Evolutionary conservation across 148 eudicot species (phyloP).

Genomic region (Persicaria maculosa): DNA sequence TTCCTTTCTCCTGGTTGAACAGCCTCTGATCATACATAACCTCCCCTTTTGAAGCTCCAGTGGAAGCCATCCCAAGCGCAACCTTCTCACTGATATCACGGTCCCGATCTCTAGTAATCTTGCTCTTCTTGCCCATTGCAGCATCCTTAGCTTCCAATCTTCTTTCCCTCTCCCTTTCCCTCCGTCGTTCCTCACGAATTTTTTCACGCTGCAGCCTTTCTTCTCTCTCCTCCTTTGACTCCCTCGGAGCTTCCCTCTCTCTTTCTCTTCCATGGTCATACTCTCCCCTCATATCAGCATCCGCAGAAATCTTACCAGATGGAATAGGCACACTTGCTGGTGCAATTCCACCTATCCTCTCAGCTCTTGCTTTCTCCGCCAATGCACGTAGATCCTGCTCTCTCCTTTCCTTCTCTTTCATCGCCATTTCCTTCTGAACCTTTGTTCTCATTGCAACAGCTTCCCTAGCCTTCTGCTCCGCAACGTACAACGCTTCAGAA

Average conservation of each 20-base stretch:
- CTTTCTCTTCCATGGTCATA: constrained; percentile 31
- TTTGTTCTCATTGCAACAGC: constrained; percentile 74
- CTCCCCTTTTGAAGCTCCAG: constrained; percentile 50
- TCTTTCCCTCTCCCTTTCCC: constrained; percentile 79
- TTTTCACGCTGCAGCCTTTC: constrained; percentile 53
- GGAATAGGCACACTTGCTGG: constrained; percentile 37
- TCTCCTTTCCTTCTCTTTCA: constrained; percentile 64
- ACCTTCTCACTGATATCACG: constrained; percentile 89
- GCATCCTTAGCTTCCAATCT: constrained; percentile 88
- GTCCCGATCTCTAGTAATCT: constrained; percentile 72
- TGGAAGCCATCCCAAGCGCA: constrained; percentile 86
- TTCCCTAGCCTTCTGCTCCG: constrained; percentile 79
- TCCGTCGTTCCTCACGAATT: constrained; percentile 68
- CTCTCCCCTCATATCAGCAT: constrained; percentile 36
- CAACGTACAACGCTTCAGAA: constrained; percentile 69
- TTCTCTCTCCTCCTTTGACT: constrained; percentile 56
- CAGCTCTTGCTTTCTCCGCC: constrained; percentile 76
- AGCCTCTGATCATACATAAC: constrained; percentile 81
- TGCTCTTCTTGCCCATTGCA: constrained; percentile 81
- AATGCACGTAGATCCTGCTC: constrained; percentile 60
- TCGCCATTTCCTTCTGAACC: constrained; percentile 63
- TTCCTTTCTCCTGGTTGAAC: constrained; percentile 88
- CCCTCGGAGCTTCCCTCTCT: constrained; percentile 40
- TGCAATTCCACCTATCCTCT: constrained; percentile 56
- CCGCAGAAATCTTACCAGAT: constrained; percentile 34